A percentile compares a stretch with the other conserved stretches of the same genome.
phyloP scores from a whole-genome alignment of 225 moss, liverwort and hornwort genomes.

The Physcomitrium patens region DNA sequence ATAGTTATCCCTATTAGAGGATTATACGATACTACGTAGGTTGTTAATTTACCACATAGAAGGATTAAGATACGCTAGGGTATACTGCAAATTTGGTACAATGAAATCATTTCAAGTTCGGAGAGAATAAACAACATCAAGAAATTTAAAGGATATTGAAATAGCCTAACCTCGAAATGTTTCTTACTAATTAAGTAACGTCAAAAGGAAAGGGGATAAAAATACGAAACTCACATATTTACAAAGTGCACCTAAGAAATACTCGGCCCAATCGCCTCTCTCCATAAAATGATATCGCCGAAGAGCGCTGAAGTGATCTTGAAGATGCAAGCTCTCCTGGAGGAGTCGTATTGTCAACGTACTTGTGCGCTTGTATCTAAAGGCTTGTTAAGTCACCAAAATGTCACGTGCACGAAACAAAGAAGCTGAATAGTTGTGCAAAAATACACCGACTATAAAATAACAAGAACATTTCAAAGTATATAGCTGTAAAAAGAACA shows the following conservation, averaged over 20 bases:
- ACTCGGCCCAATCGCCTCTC: slow-evolving; percentile 94
- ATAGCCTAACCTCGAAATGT: neutral
- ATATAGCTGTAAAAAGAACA: neutral
- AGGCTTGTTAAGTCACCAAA: slow-evolving; percentile 50
- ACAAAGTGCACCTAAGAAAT: slow-evolving; percentile 80
- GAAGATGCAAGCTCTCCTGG: slow-evolving; percentile 84
- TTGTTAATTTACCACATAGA: slow-evolving; percentile 5
- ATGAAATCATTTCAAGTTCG: slow-evolving; percentile 16
- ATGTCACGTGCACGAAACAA: slow-evolving; percentile 14
- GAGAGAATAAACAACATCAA: slow-evolving; percentile 3
- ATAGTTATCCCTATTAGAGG: neutral
- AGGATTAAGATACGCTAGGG: neutral
- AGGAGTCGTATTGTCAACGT: slow-evolving; percentile 86
- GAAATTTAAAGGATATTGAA: slow-evolving; percentile 4
- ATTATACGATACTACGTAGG: slow-evolving; percentile 6
- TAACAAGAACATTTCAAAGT: slow-evolving; percentile 9
- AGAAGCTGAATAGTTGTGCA: slow-evolving; percentile 17
- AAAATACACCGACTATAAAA: neutral
- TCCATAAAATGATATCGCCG: slow-evolving; percentile 96
- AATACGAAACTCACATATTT: slow-evolving; percentile 68
- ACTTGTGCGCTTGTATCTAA: slow-evolving; percentile 86
- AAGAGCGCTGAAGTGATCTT: slow-evolving; percentile 83
- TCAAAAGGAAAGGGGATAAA: slow-evolving; percentile 15
- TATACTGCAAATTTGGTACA: neutral
- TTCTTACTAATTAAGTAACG: neutral